These are phyloP conservation scores for Auriculariales sp. DNA, from an alignment of 768 basidiomycete species.

Conservation along the genomic window DNA sequence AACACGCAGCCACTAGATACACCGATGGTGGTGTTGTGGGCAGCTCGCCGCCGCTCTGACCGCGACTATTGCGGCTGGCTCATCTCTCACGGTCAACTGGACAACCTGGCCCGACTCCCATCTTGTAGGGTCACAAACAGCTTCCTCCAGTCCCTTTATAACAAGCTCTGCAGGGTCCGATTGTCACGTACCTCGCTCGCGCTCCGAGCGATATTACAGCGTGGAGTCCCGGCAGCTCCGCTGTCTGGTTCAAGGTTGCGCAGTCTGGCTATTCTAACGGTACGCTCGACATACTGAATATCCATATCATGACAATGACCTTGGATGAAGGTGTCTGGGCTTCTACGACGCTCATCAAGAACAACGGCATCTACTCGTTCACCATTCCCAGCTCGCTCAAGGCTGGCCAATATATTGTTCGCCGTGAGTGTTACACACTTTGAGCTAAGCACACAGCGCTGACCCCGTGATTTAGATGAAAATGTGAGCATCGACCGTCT, in stretches of 20 bases:
- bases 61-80: slow-evolving; percentile 27
- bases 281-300: too few relatives aligned
- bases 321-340: slow-evolving; percentile 38
- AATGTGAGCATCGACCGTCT: too few relatives aligned
- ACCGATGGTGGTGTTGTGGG: slow-evolving; percentile 16
- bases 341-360: slow-evolving; percentile 23
- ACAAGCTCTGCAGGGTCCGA: slow-evolving; percentile 19
- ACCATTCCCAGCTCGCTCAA: slow-evolving; percentile 31
- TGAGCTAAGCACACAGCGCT: too few relatives aligned
- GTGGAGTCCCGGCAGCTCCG: slow-evolving; percentile 26
- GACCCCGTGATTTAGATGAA: too few relatives aligned
- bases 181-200: slow-evolving; percentile 33
- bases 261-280: slow-evolving; percentile 29
- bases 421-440: too few relatives aligned
- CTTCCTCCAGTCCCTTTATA: background rate
- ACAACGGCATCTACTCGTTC: slow-evolving; percentile 30
- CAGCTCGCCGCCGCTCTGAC: slow-evolving; percentile 24
- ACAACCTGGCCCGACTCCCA: slow-evolving; percentile 17
- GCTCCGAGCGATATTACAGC: slow-evolving; percentile 29
- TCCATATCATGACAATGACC: too few relatives aligned
- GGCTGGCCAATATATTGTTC: slow-evolving; percentile 33
- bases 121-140: slow-evolving; percentile 1
- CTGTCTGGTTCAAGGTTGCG: slow-evolving; percentile 40
- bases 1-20: background rate
- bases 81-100: slow-evolving; percentile 26